These are phyloP conservation scores for Sisymbrium altissimum DNA, from an alignment of 345 rosid genomes.

Conservation along the genomic window DNA sequence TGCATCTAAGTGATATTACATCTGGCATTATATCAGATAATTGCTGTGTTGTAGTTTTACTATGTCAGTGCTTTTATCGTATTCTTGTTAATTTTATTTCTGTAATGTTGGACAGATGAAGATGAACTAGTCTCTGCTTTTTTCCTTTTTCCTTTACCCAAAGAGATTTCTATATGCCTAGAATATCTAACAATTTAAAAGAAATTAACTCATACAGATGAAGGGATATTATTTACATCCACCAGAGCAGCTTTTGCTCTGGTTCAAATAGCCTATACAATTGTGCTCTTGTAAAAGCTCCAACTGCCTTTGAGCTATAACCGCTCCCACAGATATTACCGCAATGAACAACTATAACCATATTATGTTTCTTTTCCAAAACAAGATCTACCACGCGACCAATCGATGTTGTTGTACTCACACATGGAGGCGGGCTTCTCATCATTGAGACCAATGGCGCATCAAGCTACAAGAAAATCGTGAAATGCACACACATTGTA, in stretches of 20 bases:
- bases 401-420: slow-evolving; percentile 51
- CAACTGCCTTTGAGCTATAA: slow-evolving; percentile 47
- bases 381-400: slow-evolving; percentile 58
- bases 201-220: background rate
- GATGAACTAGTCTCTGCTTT: background rate
- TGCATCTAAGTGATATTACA: slow-evolving; percentile 39
- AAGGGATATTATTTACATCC: slow-evolving; percentile 10
- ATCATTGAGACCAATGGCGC: slow-evolving; percentile 56
- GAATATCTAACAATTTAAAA: background rate
- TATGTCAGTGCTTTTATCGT: slow-evolving; percentile 15
- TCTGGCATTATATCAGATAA: slow-evolving; percentile 7
- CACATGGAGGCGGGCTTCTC: slow-evolving; percentile 68
- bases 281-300: slow-evolving; percentile 59
- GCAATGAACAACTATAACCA: slow-evolving; percentile 57
- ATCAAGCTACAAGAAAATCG: slow-evolving; percentile 47
- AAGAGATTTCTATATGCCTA: background rate
- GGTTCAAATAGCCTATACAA: slow-evolving; percentile 39
- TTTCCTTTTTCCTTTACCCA: background rate
- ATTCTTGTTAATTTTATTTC: background rate
- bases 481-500: background rate
- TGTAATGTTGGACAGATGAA: background rate
- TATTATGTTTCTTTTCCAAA: slow-evolving; percentile 54
- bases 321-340: slow-evolving; percentile 30
- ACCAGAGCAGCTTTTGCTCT: slow-evolving; percentile 30
- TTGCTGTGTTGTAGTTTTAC: slow-evolving; percentile 20